These are phyloP conservation scores for Hortaea werneckii DNA, from an alignment of 2,329 filamentous ascomycete genomes.

Conservation along the genomic window DNA sequence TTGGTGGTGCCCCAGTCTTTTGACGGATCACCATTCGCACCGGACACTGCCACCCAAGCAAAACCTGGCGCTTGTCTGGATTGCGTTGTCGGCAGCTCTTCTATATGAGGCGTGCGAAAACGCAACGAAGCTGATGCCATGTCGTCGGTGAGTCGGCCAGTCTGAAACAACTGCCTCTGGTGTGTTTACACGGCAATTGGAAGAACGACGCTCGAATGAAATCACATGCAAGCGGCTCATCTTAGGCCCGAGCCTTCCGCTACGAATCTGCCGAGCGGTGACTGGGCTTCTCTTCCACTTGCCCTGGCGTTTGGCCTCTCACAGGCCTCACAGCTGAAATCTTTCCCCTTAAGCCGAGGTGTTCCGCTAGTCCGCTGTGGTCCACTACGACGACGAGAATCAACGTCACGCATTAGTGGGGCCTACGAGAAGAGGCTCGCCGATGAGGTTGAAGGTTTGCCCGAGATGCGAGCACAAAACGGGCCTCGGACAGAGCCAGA, in stretches of 20 bases:
- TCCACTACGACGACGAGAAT: not conserved
- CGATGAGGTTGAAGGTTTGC: not conserved
- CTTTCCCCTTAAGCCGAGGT: constrained; percentile 1
- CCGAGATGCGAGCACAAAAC: not conserved
- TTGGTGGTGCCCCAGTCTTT: constrained; percentile 31
- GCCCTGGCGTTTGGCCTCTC: no score
- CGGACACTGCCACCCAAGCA: constrained; percentile 77
- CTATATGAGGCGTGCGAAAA: constrained; percentile 57
- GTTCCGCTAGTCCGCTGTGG: constrained; percentile 3
- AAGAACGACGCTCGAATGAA: not conserved
- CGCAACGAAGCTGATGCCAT: constrained; percentile 18
- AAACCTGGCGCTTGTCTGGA: constrained; percentile 69
- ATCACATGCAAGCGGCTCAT: not conserved
- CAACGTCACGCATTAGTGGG: not conserved
- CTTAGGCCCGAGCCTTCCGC: not conserved
- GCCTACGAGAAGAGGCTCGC: not conserved
- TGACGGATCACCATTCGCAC: constrained; percentile 46
- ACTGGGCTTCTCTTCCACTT: not conserved
- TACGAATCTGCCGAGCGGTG: not conserved
- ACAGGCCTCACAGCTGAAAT: not conserved
- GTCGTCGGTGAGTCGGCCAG: not conserved
- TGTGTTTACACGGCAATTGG: not conserved
- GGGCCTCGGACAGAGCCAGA: no score
- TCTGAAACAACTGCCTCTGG: not conserved
- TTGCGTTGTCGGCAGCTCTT: constrained; percentile 63